Evolutionary conservation across 768 basidiomycete genomes (phyloP).

Genomic region (Boletus rex-veris): DNA sequence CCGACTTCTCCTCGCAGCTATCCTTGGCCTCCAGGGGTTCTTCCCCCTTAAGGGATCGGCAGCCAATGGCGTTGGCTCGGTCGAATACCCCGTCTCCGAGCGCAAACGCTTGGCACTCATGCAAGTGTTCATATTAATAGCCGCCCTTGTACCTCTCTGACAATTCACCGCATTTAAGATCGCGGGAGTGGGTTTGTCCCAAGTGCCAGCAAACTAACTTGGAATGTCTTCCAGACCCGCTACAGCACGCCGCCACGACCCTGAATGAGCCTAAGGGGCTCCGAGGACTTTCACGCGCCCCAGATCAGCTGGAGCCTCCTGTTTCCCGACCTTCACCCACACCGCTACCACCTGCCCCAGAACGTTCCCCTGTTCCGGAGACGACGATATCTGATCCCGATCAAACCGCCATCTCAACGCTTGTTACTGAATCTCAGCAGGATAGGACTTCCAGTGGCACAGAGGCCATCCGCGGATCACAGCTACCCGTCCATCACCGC

Average conservation of each 20-base stretch:
- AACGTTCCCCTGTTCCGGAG: conserved; percentile 14
- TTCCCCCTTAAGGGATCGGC: conserved; percentile 87
- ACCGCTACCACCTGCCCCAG: conserved; percentile 15
- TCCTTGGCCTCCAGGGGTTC: conserved; percentile 85
- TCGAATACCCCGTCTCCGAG: conserved; percentile 73
- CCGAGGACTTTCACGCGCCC: conserved; percentile 24
- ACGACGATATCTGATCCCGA: conserved; percentile 16
- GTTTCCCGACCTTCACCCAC: conserved; percentile 13
- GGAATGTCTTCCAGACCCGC: conserved; percentile 68
- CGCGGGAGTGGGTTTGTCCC: conserved; percentile 77
- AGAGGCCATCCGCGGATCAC: conserved; percentile 20
- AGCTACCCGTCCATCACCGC: conserved; percentile 13
- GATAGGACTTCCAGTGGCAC: conserved; percentile 7
- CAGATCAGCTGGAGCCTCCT: conserved; percentile 16
- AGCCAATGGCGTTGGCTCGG: conserved; percentile 82
- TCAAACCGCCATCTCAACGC: conserved; percentile 13
- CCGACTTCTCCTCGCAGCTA: conserved; percentile 47
- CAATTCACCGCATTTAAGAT: conserved; percentile 42
- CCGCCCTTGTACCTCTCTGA: conserved; percentile 8
- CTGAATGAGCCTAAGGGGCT: conserved; percentile 11
- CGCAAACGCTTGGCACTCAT: conserved; percentile 72
- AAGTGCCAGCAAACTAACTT: conserved; percentile 67
- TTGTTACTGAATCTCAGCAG: conserved; percentile 9
- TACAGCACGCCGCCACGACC: conserved; percentile 14
- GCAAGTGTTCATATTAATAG: conserved; percentile 44